phyloP scores from a whole-genome alignment of 495 filamentous ascomycete genomes.

The Pyrenula aspistea region DNA sequence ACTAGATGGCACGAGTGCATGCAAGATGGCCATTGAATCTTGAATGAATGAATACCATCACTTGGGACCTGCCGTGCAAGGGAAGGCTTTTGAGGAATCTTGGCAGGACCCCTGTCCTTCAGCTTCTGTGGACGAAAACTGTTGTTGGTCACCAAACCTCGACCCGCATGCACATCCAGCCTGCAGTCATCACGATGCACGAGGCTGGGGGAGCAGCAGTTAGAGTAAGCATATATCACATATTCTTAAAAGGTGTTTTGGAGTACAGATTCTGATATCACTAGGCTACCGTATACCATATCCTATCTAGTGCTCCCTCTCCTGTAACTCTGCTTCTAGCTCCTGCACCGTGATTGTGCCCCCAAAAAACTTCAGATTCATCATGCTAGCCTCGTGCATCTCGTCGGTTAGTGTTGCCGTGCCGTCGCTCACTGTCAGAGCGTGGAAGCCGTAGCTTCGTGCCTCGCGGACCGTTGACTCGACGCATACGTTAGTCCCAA shows the following conservation, averaged over 20 bases:
- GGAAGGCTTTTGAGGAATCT: background rate
- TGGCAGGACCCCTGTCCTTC: background rate
- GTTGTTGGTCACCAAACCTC: too few relatives aligned
- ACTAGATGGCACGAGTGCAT: background rate
- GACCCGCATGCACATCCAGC: too few relatives aligned
- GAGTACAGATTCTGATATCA: background rate
- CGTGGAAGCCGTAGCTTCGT: conserved; percentile 7
- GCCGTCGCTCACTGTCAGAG: conserved; percentile 13
- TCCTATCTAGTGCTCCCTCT: background rate
- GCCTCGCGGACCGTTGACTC: conserved; percentile 15
- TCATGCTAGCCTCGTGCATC: background rate
- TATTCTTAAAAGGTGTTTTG: background rate
- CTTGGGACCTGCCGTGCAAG: background rate
- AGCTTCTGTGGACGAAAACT: too few relatives aligned
- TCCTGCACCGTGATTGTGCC: background rate
- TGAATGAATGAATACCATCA: background rate
- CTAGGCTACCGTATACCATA: background rate
- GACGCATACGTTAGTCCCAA: conserved; percentile 15
- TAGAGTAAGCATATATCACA: background rate
- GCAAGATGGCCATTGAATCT: background rate
- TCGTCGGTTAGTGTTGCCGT: conserved; percentile 5
- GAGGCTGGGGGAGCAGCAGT: background rate
- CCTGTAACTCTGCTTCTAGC: background rate
- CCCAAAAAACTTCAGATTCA: background rate
- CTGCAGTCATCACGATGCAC: background rate